A percentile compares a stretch with the other conserved stretches of the same genome.
These are phyloP conservation scores for Trametopsis cervina DNA, from an alignment of 768 basidiomycete species.

Conservation along the genomic window DNA sequence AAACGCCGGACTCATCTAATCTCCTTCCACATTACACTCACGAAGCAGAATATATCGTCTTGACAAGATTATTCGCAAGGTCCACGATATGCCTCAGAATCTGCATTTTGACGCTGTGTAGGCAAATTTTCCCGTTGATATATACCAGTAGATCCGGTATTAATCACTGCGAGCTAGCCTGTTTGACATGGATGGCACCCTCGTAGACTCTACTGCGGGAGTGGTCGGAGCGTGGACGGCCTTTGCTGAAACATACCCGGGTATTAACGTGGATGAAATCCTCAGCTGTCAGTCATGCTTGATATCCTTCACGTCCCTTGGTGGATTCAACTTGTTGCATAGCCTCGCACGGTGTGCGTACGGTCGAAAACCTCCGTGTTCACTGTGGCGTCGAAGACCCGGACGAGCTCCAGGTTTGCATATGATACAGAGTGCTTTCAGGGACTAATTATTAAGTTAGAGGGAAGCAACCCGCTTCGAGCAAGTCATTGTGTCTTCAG, in stretches of 20 bases:
- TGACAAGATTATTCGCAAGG: constrained; percentile 24
- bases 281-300: constrained; percentile 45
- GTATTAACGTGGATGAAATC: constrained; percentile 51
- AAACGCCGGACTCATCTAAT: neutral
- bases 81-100: constrained; percentile 19
- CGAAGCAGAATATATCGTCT: neutral
- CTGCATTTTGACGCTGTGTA: constrained; percentile 36
- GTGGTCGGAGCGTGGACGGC: constrained; percentile 78
- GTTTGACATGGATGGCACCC: constrained; percentile 82
- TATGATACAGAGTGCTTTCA: neutral
- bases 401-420: constrained; percentile 58
- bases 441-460: constrained; percentile 27
- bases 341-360: constrained; percentile 82
- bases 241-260: constrained; percentile 67
- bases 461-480: constrained; percentile 75
- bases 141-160: too few relatives aligned
- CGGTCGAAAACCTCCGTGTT: constrained; percentile 69
- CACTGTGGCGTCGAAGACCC: constrained; percentile 66
- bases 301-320: constrained; percentile 1
- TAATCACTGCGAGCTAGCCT: constrained; percentile 33
- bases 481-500: constrained; percentile 61
- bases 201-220: constrained; percentile 77
- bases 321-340: constrained; percentile 4
- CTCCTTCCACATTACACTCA: too few relatives aligned
- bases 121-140: too few relatives aligned